Base-by-base conservation (phyloP, 2,329 filamentous ascomycete genomes). In the Fusarium albosuccineum region DNA sequence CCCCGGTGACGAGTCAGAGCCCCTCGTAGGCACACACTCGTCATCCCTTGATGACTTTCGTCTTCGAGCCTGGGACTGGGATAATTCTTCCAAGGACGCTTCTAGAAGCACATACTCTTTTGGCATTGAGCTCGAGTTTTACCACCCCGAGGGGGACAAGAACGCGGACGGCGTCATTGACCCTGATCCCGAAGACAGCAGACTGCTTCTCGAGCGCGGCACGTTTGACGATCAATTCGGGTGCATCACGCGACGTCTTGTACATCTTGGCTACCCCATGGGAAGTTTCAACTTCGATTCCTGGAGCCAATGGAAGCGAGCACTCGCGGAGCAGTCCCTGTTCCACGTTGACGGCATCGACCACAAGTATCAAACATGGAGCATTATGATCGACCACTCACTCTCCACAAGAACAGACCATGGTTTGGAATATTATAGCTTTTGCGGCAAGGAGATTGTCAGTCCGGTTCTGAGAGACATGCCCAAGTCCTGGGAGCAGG, bases 81-180 rank as follows among this genome's bases (percentile, higher is more conserved):
- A 22, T 7, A 40, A 13, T 2, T 56, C 40, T 14, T 9, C 42
- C 17, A 62, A 54, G 13, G 17, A 40, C 7, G 27, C 36, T 8
- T 9, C 16, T 3, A 57, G 55, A 7, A 49, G 53, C 36, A 45
- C 13, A 4, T 71, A 72, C 52, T 68, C 57, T 9, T 58, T 72
- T 16, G 70, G 67, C 10, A 42, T 71, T n/a, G 70, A 71, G 57
- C 50, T 71, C 9, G 69, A 71, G 44, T 33, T 70, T 22, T 44
- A 60, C 6, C 29, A 59, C 9, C 65, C 68, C n/a, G 30, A 3
- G 30, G 30, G 2, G 11, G 30, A 45, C 26, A 17, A 45, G 8
- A 6, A 45, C 11, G 26, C 3, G 6, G 41, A 29, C 6, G 14
- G 9, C 11, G 4, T 14, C 26, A 10, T 6, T 3, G 58, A 60